These are phyloP conservation scores for Colletotrichum viniferum DNA, from an alignment of 2,329 filamentous ascomycete species.

Conservation along the genomic window DNA sequence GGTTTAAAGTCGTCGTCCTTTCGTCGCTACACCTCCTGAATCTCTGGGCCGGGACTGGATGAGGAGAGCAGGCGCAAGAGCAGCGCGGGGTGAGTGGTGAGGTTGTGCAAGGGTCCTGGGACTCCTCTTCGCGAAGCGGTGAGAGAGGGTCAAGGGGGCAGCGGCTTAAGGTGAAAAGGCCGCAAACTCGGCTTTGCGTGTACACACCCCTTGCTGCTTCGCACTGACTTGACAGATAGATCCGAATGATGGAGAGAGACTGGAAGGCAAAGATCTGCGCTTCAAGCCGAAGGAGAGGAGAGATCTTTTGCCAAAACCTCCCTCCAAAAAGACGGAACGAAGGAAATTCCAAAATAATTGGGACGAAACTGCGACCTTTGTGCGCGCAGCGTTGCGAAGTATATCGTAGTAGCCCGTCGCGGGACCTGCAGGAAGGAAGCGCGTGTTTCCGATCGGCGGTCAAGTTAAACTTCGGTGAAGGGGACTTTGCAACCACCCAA, in stretches of 20 bases:
- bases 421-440: neutral
- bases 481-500: neutral
- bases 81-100: neutral
- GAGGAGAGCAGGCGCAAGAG: neutral
- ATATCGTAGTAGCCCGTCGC: neutral
- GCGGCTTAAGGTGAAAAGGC: neutral
- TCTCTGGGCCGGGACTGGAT: neutral
- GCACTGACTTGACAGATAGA: neutral
- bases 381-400: neutral
- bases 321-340: neutral
- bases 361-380: neutral
- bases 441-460: constrained; percentile 8
- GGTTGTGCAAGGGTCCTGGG: neutral
- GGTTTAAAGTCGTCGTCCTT: neutral
- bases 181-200: neutral
- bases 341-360: neutral
- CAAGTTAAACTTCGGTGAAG: constrained; percentile 10
- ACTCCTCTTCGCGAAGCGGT: neutral
- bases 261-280: neutral
- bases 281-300: neutral
- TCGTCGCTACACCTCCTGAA: neutral
- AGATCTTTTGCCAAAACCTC: neutral
- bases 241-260: neutral
- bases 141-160: neutral
- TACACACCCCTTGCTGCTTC: neutral